phyloP scores from a whole-genome alignment of 805 yeast species.

The Saccharomycopsis fodiens region DNA sequence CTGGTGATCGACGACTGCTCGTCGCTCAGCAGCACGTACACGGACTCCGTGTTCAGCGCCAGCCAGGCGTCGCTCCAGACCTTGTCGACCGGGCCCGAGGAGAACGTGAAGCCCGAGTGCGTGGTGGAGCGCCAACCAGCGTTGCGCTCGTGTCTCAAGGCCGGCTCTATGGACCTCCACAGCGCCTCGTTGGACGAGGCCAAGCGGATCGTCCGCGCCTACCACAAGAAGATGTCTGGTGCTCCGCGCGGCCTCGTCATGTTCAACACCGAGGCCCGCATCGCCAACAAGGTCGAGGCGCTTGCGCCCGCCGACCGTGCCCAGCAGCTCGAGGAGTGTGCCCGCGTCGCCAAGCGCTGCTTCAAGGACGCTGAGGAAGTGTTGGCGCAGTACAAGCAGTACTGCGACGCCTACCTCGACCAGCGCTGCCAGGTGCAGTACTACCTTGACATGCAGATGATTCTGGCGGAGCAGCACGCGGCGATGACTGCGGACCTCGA shows the following conservation, averaged over 20 bases:
- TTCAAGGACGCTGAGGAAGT: neutral
- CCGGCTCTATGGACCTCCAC: neutral
- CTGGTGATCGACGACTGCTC: neutral
- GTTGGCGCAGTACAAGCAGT: neutral
- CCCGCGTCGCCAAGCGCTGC: neutral
- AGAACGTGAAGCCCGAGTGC: neutral
- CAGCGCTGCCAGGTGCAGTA: neutral
- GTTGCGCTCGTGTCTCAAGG: neutral
- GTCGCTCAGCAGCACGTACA: neutral
- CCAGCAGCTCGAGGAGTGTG: neutral
- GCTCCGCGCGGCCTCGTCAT: neutral
- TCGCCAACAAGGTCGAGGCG: slow-evolving; percentile 5
- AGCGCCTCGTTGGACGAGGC: neutral
- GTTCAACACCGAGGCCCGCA: slow-evolving; percentile 7
- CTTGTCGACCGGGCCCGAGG: neutral
- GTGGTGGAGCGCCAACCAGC: neutral
- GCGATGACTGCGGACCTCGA: neutral
- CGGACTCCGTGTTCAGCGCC: neutral
- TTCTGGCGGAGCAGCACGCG: neutral
- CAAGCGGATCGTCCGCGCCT: neutral
- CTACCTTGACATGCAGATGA: slow-evolving; percentile 4
- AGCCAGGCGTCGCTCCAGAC: neutral
- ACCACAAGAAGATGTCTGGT: neutral
- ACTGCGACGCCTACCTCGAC: slow-evolving; percentile 3
- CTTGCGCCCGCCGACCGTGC: neutral